Evolutionary conservation across 768 basidiomycete genomes (phyloP), one percentile per base, ranked within the genome.

Genomic region (Pholiota conissans): DNA sequence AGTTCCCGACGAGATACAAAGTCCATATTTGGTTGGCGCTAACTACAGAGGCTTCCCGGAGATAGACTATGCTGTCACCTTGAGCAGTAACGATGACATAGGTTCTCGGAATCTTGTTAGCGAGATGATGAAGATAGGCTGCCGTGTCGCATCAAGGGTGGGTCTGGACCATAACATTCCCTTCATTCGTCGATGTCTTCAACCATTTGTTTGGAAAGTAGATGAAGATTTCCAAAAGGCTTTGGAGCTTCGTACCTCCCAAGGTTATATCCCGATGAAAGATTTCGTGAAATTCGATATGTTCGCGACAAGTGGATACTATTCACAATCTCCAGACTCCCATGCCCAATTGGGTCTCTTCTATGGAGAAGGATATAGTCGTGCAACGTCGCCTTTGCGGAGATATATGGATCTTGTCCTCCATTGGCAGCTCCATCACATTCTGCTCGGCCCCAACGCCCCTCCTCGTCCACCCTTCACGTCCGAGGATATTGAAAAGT

Each of bases 361-460:
- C 3, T 80, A 82, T 2, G 83, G 83, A 39, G 89, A 89, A 61
- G 95, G 95, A 3, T 99, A 99, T 69, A 73, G 80, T 16, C 84
- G 91, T 20, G 85, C 82, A 8, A 98, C 97, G 8, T 93, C 90
- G 5, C 97, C 97, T 0, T 74, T 99, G 42, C 83, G 97, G 39
- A 85, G 97, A 42, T 97, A 85, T 70, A 72, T 74, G 32, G 97
- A 99, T 71, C 69, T 97, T 55, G 69, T 95, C 11, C 74, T 76
- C 9, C 97, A 98, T 73, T 99, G 95, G 93, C 95, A 98, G 70
- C 84, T 99, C 72, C 95, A 97, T 67, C 76, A 86, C 49, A 83
- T 82, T 5, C 71, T 98, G 10, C 73, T 89, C 6, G 70, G 76
- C 14, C 61, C 69, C 2, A 64, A 70, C 5, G 71, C 76, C 0